Percentiles rank a stretch among this genome's conserved stretches.
Conservation (phyloP, 805 yeast species). For the Hanseniaspora lachancei region DNA sequence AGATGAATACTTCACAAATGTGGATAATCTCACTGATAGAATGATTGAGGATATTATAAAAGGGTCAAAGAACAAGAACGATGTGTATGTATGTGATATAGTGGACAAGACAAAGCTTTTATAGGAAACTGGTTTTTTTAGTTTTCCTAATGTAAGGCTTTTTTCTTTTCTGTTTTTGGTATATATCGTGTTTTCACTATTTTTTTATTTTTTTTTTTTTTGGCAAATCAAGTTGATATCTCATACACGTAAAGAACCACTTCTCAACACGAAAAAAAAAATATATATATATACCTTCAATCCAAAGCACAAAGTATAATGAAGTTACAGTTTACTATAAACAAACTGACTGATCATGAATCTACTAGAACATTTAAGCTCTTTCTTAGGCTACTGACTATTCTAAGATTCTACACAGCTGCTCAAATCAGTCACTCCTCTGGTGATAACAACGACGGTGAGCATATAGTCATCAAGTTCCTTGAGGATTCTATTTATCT, state of each 20-base stretch:
- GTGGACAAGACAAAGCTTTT: background rate
- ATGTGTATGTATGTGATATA: background rate
- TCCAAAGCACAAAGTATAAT: too few relatives aligned
- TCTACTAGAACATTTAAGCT: slow-evolving; percentile 4
- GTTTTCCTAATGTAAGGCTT: too few relatives aligned
- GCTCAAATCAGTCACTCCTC: background rate
- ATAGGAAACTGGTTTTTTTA: background rate
- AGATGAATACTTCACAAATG: slow-evolving; percentile 1
- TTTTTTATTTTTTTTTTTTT: too few relatives aligned
- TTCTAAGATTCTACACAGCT: slow-evolving; percentile 7
- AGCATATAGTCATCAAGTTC: slow-evolving; percentile 7
- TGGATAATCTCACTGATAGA: background rate
- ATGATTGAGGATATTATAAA: background rate
- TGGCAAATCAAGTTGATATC: too few relatives aligned
- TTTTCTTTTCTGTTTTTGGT: too few relatives aligned
- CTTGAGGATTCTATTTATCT: background rate
- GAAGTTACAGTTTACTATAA: slow-evolving; percentile 10
- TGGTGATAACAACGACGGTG: slow-evolving; percentile 4
- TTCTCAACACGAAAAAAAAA: background rate
- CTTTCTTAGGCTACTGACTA: background rate
- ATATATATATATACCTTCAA: background rate
- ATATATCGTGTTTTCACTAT: too few relatives aligned
- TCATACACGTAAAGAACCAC: background rate
- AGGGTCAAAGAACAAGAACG: background rate
- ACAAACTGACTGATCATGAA: slow-evolving; percentile 1